phyloP scores from a whole-genome alignment of 1,139 yeast species.

The Hanseniaspora sp. region DNA sequence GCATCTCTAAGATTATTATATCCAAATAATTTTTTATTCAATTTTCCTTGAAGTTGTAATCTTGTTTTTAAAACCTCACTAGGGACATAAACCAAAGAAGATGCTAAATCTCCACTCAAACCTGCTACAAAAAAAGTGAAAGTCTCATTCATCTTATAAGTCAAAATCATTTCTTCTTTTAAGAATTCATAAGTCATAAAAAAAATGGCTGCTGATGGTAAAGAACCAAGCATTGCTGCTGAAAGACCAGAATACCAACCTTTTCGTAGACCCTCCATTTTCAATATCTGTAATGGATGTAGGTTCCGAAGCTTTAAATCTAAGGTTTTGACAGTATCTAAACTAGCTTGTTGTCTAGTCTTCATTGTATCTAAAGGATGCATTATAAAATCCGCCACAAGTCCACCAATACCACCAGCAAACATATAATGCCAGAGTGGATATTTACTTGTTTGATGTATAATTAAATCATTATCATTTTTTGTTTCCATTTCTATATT shows the following conservation, averaged over 20 bases:
- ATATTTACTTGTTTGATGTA: slow-evolving; percentile 17
- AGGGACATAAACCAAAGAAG: slow-evolving; percentile 91
- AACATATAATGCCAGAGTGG: slow-evolving; percentile 56
- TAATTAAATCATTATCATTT: background rate
- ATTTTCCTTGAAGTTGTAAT: slow-evolving; percentile 78
- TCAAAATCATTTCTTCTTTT: slow-evolving; percentile 58
- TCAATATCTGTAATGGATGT: slow-evolving; percentile 40
- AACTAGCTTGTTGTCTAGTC: slow-evolving; percentile 84
- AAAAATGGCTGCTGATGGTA: slow-evolving; percentile 87
- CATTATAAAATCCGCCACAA: slow-evolving; percentile 85
- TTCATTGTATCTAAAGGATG: slow-evolving; percentile 93
- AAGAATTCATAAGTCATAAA: slow-evolving; percentile 80
- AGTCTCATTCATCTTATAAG: slow-evolving; percentile 63
- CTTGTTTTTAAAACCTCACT: slow-evolving; percentile 92
- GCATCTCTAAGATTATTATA: slow-evolving; percentile 67
- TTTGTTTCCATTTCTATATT: background rate
- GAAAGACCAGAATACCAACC: slow-evolving; percentile 88
- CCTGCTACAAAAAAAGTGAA: slow-evolving; percentile 75
- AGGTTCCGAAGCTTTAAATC: slow-evolving; percentile 14
- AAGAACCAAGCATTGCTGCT: slow-evolving; percentile 83
- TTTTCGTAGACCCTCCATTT: slow-evolving; percentile 69
- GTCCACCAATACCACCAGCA: slow-evolving; percentile 94
- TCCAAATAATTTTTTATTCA: slow-evolving; percentile 73
- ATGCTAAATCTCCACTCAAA: slow-evolving; percentile 78
- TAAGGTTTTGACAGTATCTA: slow-evolving; percentile 12